Percentiles rank a stretch among this genome's conserved stretches.
Conservation (phyloP, 73 alveolate species). For the Tetrahymena malaccensis region DNA sequence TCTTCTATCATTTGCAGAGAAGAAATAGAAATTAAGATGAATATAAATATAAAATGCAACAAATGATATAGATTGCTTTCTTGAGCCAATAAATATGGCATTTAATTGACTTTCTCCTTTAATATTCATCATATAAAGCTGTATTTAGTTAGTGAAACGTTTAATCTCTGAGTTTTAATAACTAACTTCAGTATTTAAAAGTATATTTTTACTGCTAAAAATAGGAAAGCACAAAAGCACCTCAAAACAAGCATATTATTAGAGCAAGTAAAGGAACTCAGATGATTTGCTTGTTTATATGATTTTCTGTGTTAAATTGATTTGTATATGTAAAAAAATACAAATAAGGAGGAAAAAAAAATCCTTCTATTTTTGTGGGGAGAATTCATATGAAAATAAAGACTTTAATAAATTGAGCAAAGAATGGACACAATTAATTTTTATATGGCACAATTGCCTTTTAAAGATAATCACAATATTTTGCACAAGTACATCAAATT, state of each 20-base stretch:
- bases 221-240: background rate
- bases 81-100: background rate
- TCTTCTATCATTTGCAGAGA: background rate
- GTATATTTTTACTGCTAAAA: background rate
- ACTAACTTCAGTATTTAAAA: background rate
- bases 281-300: background rate
- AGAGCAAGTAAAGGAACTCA: background rate
- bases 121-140: background rate
- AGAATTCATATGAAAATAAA: background rate
- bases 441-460: background rate
- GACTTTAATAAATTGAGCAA: background rate
- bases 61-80: background rate
- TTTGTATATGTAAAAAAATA: background rate
- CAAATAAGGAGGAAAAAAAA: background rate
- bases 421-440: background rate
- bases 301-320: background rate
- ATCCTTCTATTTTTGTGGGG: background rate
- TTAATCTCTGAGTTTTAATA: background rate
- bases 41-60: background rate
- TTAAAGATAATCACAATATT: background rate
- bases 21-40: background rate
- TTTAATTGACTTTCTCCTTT: background rate
- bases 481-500: background rate
- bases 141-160: background rate
- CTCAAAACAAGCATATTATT: too few species aligned